Conservation (phyloP, 1,139 yeast species). For the Candida labiduridarum region DNA sequence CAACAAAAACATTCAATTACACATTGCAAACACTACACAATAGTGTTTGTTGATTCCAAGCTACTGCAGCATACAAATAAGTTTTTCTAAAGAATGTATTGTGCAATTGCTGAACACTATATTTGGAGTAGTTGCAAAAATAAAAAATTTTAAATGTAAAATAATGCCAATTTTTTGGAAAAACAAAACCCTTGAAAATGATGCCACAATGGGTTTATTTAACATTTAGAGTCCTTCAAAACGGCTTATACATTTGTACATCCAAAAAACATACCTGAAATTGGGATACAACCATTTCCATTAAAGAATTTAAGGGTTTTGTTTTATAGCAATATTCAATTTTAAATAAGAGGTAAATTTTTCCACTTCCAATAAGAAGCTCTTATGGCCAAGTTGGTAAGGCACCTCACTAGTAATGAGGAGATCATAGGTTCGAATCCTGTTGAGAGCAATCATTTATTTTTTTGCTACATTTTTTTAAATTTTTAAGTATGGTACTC, state of each 20-base stretch:
- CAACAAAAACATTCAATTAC: no score
- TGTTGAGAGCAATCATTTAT: neutral
- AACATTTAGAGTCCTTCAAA: no score
- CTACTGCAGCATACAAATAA: neutral
- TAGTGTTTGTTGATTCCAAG: no score
- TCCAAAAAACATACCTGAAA: no score
- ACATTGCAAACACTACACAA: no score
- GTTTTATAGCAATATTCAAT: no score
- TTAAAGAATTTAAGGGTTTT: no score
- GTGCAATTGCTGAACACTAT: neutral
- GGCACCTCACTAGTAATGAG: constrained; percentile 4
- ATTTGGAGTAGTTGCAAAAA: neutral
- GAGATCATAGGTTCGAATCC: constrained; percentile 4
- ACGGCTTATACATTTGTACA: no score
- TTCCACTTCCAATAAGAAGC: no score
- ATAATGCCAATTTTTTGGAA: neutral
- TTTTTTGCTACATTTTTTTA: neutral
- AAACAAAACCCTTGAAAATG: neutral
- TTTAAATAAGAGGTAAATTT: neutral
- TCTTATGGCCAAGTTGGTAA: constrained; percentile 5
- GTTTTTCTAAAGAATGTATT: neutral
- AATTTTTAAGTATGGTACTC: no score
- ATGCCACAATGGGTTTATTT: no score
- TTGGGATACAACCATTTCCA: no score
- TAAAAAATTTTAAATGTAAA: neutral